Percentiles rank a stretch among this genome's conserved stretches.
Conservation (phyloP, 179 eudicot species). For the Silene noctiflora region DNA sequence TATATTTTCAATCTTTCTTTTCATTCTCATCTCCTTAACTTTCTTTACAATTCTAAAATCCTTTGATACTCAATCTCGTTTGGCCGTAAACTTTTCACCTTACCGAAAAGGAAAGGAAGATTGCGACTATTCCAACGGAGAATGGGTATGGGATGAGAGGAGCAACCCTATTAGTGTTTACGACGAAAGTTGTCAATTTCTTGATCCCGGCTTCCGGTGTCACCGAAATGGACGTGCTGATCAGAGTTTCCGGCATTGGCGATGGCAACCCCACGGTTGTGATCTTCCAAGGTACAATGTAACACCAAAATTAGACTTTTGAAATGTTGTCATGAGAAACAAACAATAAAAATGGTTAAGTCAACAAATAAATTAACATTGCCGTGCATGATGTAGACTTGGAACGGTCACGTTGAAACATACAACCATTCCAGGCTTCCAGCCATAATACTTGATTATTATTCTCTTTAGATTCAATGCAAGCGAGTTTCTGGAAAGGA, state of each 20-base stretch:
- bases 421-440: too few species aligned
- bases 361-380: background rate
- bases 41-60: conserved; percentile 25
- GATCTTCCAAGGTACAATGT: conserved; percentile 67
- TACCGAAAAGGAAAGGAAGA: background rate
- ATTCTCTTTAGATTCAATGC: conserved; percentile 60
- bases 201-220: conserved; percentile 77
- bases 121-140: conserved; percentile 58
- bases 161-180: conserved; percentile 29
- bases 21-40: conserved; percentile 27
- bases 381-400: too few species aligned
- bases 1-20: conserved; percentile 13
- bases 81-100: background rate
- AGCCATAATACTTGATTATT: too few species aligned
- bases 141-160: conserved; percentile 59
- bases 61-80: conserved; percentile 23
- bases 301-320: background rate
- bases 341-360: background rate
- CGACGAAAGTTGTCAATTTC: conserved; percentile 58
- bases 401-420: too few species aligned
- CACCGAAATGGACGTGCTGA: conserved; percentile 49
- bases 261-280: conserved; percentile 66
- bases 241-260: conserved; percentile 54
- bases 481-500: conserved; percentile 55
- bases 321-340: background rate